Conservation (phyloP, 257 asterid species). For the Solanum etuberosum region DNA sequence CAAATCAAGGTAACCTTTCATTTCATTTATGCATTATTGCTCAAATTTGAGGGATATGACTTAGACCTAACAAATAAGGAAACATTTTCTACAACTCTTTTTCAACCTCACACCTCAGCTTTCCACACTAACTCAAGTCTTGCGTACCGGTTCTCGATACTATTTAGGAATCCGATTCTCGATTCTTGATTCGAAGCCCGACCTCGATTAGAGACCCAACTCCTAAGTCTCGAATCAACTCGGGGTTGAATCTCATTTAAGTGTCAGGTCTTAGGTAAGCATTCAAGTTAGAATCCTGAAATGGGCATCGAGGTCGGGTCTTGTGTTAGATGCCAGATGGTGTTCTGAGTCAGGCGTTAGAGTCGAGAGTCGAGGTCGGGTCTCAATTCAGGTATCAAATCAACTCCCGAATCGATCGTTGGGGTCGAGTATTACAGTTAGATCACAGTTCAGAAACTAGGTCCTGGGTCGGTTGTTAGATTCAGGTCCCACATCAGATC, state of each 20-base stretch:
- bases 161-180: not conserved
- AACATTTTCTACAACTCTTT: not conserved
- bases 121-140: not conserved
- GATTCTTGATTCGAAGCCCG: too few species aligned
- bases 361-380: not conserved
- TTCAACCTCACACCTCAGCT: not conserved
- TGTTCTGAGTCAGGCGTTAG: not conserved
- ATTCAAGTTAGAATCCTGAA: not conserved
- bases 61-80: not conserved
- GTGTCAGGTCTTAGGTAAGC: not conserved
- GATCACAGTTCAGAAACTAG: too few species aligned
- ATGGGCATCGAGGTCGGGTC: not conserved
- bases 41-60: too few species aligned
- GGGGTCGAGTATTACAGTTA: too few species aligned
- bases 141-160: too few species aligned
- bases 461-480: too few species aligned
- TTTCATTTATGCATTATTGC: not conserved
- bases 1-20: slow-evolving; percentile 70
- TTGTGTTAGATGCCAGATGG: not conserved
- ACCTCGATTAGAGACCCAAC: not conserved
- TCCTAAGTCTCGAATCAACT: not conserved
- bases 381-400: too few species aligned
- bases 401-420: not conserved
- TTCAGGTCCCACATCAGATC: not conserved
- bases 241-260: not conserved